Evolutionary conservation across 768 basidiomycete species (phyloP).

Genomic region (Chlorophyllum brunneum): DNA sequence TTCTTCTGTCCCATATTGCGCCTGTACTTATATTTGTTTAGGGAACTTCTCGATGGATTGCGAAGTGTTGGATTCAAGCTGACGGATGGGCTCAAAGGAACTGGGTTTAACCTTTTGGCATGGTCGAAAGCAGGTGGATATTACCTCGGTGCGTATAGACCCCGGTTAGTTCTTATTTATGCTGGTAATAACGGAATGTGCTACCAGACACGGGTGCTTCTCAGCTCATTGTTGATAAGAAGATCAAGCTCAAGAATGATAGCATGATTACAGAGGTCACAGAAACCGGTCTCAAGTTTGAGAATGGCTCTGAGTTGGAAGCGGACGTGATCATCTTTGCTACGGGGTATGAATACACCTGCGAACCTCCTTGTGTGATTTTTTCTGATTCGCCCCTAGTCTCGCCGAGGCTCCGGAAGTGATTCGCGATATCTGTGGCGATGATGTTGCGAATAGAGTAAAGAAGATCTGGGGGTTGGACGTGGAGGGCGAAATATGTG

Average conservation of each 20-base stretch:
- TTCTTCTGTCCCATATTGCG: not conserved
- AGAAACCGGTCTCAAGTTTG: slow-evolving; percentile 41
- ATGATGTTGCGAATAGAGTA: slow-evolving; percentile 40
- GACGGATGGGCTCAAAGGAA: slow-evolving; percentile 35
- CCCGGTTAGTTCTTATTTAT: not conserved
- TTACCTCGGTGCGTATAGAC: slow-evolving; percentile 27
- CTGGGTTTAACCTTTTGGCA: slow-evolving; percentile 30
- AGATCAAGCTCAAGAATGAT: slow-evolving; percentile 71
- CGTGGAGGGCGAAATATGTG: slow-evolving; percentile 58
- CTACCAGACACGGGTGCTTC: slow-evolving; percentile 52
- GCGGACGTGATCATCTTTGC: slow-evolving; percentile 59
- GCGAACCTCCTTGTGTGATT: not conserved
- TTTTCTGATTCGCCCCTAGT: slow-evolving; percentile 27
- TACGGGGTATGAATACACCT: slow-evolving; percentile 42
- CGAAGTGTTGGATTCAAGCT: slow-evolving; percentile 41
- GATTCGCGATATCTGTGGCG: slow-evolving; percentile 43
- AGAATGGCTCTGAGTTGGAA: slow-evolving; percentile 40
- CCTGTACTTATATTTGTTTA: slow-evolving; percentile 6
- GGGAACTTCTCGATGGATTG: slow-evolving; percentile 35
- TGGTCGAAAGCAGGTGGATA: slow-evolving; percentile 34
- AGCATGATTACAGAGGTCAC: slow-evolving; percentile 43
- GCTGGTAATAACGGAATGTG: no score
- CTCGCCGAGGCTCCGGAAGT: slow-evolving; percentile 38
- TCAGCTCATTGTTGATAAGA: slow-evolving; percentile 59
- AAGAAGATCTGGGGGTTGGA: slow-evolving; percentile 59